These are phyloP conservation scores for Panicum hallii DNA, from an alignment of 202 grass and related monocot species.

Conservation along the genomic window DNA sequence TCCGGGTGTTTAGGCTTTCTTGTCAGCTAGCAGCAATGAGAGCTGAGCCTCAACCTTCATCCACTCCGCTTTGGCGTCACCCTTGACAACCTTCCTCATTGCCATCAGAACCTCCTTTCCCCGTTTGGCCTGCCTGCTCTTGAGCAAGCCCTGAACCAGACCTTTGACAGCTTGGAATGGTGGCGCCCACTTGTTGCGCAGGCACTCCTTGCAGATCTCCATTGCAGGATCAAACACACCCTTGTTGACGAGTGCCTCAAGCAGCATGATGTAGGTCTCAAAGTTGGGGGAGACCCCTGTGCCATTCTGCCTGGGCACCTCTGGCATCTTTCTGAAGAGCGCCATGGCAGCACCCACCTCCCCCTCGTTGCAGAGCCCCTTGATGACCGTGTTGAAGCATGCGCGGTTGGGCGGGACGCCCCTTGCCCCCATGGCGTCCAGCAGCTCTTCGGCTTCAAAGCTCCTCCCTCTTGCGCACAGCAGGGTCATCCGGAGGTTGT, in stretches of 20 bases:
- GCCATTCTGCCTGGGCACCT: slow-evolving; percentile 43
- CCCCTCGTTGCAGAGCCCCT: slow-evolving; percentile 60
- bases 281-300: slow-evolving; percentile 55
- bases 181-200: slow-evolving; percentile 62
- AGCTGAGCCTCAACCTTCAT: slow-evolving; percentile 63
- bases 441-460: slow-evolving; percentile 65
- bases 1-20: slow-evolving; percentile 12
- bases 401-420: slow-evolving; percentile 50
- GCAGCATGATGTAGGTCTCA: slow-evolving; percentile 62
- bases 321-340: slow-evolving; percentile 63
- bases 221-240: slow-evolving; percentile 44
- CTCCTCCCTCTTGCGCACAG: slow-evolving; percentile 58
- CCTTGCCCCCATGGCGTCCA: slow-evolving; percentile 57
- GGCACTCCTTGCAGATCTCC: slow-evolving; percentile 72
- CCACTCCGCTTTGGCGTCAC: slow-evolving; percentile 65
- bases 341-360: slow-evolving; percentile 54
- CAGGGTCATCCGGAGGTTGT: slow-evolving; percentile 61
- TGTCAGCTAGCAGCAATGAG: slow-evolving; percentile 31
- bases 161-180: slow-evolving; percentile 62
- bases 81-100: slow-evolving; percentile 69
- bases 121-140: slow-evolving; percentile 59
- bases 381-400: slow-evolving; percentile 66
- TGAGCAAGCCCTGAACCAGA: slow-evolving; percentile 62
- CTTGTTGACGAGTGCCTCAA: slow-evolving; percentile 65
- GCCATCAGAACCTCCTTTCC: slow-evolving; percentile 52